Percentiles rank a stretch among this genome's conserved stretches.
phyloP scores from a whole-genome alignment of 352 stramenopile species.

The Phytopythium cucurbitacearum region DNA sequence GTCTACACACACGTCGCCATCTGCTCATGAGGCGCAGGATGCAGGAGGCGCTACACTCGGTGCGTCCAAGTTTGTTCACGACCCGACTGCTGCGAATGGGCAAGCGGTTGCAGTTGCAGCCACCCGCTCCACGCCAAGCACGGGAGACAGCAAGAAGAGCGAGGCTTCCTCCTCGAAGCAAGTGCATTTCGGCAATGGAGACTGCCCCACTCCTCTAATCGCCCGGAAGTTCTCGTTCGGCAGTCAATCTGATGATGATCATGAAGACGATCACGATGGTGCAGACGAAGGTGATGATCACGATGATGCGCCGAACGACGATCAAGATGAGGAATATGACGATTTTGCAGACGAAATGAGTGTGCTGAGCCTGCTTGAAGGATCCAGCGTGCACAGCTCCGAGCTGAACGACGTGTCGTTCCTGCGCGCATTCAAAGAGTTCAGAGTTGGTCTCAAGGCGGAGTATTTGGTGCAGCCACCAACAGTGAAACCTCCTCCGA shows the following conservation, averaged over 20 bases:
- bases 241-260: slow-evolving; percentile 43
- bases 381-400: slow-evolving; percentile 42
- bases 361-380: slow-evolving; percentile 42
- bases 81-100: too few species aligned
- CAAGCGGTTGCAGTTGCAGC: not conserved
- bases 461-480: not conserved
- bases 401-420: slow-evolving; percentile 61
- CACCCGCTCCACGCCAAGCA: slow-evolving; percentile 31
- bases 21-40: not conserved
- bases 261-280: slow-evolving; percentile 20
- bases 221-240: slow-evolving; percentile 60
- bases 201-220: slow-evolving; percentile 55
- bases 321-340: slow-evolving; percentile 16
- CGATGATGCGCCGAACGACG: not conserved
- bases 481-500: not conserved
- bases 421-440: slow-evolving; percentile 40
- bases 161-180: slow-evolving; percentile 34
- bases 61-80: too few species aligned
- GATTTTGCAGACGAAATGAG: slow-evolving; percentile 23
- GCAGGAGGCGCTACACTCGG: too few species aligned
- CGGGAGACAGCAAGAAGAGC: slow-evolving; percentile 45
- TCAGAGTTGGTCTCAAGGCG: slow-evolving; percentile 29
- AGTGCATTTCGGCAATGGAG: slow-evolving; percentile 42
- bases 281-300: not conserved
- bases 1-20: slow-evolving; percentile 2